Conservation (phyloP, 1,139 yeast genomes). For the Pneumocystis wakefieldiae region DNA sequence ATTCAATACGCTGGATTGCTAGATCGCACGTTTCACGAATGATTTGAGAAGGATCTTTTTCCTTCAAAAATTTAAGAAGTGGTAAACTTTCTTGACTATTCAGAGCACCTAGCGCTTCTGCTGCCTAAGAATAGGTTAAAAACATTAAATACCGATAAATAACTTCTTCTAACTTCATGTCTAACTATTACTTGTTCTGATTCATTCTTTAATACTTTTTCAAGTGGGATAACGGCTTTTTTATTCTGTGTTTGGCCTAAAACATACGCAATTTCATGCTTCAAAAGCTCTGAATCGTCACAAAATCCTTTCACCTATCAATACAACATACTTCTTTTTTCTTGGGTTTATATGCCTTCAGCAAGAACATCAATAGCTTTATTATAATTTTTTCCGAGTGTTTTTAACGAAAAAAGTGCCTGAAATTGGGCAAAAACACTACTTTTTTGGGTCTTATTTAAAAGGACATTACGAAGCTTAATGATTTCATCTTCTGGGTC, state of each 20-base stretch:
- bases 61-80: conserved; percentile 46
- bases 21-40: conserved; percentile 95
- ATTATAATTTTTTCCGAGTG: conserved; percentile 51
- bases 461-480: conserved; percentile 9
- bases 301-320: conserved; percentile 28
- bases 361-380: conserved; percentile 77
- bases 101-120: conserved; percentile 94
- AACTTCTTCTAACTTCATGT: conserved; percentile 41
- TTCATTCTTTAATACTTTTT: conserved; percentile 51
- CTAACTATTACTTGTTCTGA: conserved; percentile 80
- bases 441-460: conserved; percentile 35
- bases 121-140: conserved; percentile 34
- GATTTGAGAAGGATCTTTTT: conserved; percentile 49
- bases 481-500: conserved; percentile 2
- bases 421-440: conserved; percentile 78
- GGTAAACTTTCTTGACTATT: conserved; percentile 68
- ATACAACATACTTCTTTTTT: not conserved
- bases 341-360: conserved; percentile 32
- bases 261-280: conserved; percentile 98
- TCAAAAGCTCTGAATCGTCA: conserved; percentile 79
- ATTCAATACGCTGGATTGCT: conserved; percentile 84
- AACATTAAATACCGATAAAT: not conserved
- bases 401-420: conserved; percentile 80
- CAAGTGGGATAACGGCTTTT: conserved; percentile 58
- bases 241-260: conserved; percentile 86